phyloP scores from a whole-genome alignment of 257 asterid genomes.

The Prunella vulgaris region DNA sequence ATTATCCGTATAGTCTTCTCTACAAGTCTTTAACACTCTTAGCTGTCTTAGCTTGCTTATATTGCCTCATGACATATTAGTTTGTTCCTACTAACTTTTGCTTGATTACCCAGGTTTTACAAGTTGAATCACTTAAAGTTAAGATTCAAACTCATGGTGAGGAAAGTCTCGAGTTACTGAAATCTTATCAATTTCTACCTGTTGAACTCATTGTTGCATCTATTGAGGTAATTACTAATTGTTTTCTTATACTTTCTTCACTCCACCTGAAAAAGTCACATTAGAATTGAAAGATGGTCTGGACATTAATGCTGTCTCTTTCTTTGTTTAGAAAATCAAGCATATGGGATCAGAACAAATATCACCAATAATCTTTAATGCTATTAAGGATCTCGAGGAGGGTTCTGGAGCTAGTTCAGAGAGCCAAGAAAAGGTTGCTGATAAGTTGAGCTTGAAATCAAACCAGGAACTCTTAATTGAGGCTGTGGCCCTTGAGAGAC shows the following conservation, averaged over 20 bases:
- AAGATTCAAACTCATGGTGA: constrained; percentile 39
- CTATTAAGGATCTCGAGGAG: constrained; percentile 49
- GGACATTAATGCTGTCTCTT: background rate
- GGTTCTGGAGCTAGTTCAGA: constrained; percentile 55
- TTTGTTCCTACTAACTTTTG: constrained; percentile 16
- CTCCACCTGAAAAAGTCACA: background rate
- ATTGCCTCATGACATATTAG: background rate
- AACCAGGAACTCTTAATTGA: constrained; percentile 68
- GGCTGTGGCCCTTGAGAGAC: constrained; percentile 75
- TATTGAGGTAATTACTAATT: constrained; percentile 51
- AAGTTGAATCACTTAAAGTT: constrained; percentile 48
- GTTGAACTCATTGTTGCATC: constrained; percentile 43
- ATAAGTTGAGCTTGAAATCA: constrained; percentile 52
- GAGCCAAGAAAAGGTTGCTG: constrained; percentile 44
- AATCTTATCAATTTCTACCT: constrained; percentile 40
- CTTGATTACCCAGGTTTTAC: constrained; percentile 50
- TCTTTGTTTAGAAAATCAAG: constrained; percentile 46
- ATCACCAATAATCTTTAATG: constrained; percentile 40
- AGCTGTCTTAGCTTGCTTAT: background rate
- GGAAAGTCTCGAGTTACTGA: constrained; percentile 54
- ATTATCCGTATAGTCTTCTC: background rate
- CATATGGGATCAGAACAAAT: constrained; percentile 37
- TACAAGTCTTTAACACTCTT: background rate
- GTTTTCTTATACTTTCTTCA: background rate
- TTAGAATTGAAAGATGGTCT: background rate